A percentile compares a stretch with the other conserved stretches of the same genome.
phyloP scores from a whole-genome alignment of 2,329 filamentous ascomycete genomes.

The Aureobasidium leucospermi region DNA sequence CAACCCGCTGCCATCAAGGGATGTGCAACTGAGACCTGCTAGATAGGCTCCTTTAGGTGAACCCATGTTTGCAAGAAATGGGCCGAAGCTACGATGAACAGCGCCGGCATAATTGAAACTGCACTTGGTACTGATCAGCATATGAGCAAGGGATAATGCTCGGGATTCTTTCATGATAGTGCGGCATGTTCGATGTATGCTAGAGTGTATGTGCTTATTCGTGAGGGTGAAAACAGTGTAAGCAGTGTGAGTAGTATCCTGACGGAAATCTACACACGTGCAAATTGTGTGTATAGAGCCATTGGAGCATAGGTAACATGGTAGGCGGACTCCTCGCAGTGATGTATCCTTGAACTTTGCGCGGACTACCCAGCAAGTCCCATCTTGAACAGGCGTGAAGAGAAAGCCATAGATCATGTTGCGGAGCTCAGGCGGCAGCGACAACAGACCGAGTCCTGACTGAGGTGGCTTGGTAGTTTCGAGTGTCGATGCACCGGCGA shows the following conservation, averaged over 20 bases:
- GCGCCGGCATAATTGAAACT: not conserved
- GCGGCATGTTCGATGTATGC: not conserved
- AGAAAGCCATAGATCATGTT: not conserved
- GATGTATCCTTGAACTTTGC: too few species aligned
- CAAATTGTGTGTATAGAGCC: too few species aligned
- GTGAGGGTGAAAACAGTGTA: not conserved
- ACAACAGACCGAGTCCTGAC: not conserved
- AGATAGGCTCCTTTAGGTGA: not conserved
- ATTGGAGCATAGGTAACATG: too few species aligned
- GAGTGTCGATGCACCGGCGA: not conserved
- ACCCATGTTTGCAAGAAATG: not conserved
- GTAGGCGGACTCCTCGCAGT: too few species aligned
- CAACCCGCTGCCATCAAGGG: too few species aligned
- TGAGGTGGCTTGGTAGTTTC: not conserved
- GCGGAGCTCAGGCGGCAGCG: slow-evolving; percentile 1
- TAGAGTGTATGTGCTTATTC: not conserved
- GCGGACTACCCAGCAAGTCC: not conserved
- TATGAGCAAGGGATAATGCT: not conserved
- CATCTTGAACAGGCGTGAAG: not conserved
- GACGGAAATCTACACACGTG: too few species aligned
- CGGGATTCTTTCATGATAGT: not conserved
- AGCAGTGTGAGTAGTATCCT: too few species aligned
- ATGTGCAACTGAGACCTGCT: not conserved
- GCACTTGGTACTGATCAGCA: not conserved
- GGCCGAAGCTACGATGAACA: too few species aligned